Conservation (phyloP, 2,329 filamentous ascomycete genomes). For the Cladosporium cucumerinum region DNA sequence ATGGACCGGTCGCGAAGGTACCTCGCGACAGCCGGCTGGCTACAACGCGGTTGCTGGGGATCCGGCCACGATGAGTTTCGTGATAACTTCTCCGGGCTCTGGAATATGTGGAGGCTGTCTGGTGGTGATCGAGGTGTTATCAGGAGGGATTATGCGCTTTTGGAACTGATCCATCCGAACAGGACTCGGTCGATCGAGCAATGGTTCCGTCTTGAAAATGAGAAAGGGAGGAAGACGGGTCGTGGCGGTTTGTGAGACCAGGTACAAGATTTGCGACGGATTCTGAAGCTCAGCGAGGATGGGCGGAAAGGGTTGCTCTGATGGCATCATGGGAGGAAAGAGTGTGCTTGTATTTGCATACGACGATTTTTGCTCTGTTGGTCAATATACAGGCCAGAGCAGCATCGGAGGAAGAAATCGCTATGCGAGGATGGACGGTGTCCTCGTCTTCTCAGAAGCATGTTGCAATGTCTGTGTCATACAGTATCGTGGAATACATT, state of each 20-base stretch:
- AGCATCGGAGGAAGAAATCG: neutral
- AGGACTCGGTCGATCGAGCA: conserved; percentile 50
- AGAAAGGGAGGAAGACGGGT: conserved; percentile 7
- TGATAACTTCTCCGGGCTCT: conserved; percentile 53
- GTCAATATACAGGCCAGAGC: neutral
- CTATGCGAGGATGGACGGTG: neutral
- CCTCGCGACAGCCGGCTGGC: conserved; percentile 6
- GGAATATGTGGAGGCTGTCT: conserved; percentile 46
- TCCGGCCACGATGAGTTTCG: conserved; percentile 39
- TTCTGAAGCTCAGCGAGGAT: conserved; percentile 20
- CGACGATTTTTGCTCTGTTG: neutral
- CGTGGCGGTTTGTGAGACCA: conserved; percentile 17
- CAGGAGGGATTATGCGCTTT: conserved; percentile 46
- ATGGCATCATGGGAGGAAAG: neutral
- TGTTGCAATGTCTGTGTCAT: neutral
- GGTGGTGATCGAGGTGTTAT: conserved; percentile 43
- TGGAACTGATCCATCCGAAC: conserved; percentile 52
- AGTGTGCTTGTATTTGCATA: neutral
- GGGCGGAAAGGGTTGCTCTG: conserved; percentile 5
- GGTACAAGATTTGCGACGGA: conserved; percentile 15
- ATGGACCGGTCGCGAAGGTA: conserved; percentile 44
- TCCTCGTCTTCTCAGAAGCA: neutral
- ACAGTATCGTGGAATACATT: neutral
- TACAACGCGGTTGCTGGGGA: conserved; percentile 36
- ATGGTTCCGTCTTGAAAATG: conserved; percentile 39